These are phyloP conservation scores for Cryptococcus sp. DNA, from an alignment of 1,284 basidiomycete species.

Conservation along the genomic window DNA sequence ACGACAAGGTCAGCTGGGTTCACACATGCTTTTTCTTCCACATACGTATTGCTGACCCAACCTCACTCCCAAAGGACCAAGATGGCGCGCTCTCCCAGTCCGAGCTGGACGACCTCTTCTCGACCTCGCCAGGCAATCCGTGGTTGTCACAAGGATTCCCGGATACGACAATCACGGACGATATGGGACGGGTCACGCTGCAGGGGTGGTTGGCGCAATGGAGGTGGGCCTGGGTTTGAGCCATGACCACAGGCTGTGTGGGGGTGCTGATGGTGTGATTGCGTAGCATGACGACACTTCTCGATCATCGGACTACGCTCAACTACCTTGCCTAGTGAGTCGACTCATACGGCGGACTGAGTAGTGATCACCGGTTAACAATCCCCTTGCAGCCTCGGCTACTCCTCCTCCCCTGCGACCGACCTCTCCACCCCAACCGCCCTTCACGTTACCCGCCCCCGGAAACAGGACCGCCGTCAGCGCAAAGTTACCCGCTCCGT, in stretches of 20 bases:
- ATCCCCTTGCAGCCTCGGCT: constrained; percentile 36
- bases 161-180: constrained; percentile 84
- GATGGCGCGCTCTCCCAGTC: constrained; percentile 83
- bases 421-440: constrained; percentile 63
- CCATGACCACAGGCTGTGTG: background rate
- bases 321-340: constrained; percentile 85
- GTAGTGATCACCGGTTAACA: background rate
- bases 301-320: constrained; percentile 86
- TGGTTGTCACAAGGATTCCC: constrained; percentile 84
- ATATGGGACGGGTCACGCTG: constrained; percentile 83
- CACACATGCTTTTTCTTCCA: background rate
- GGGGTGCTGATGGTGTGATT: background rate
- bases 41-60: background rate
- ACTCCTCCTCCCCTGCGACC: constrained; percentile 49
- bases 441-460: constrained; percentile 72
- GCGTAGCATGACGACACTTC: constrained; percentile 86
- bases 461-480: constrained; percentile 80
- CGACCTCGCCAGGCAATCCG: constrained; percentile 90
- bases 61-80: constrained; percentile 62
- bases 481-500: constrained; percentile 84
- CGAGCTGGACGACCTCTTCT: constrained; percentile 88
- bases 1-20: constrained; percentile 68
- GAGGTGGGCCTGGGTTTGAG: constrained; percentile 61
- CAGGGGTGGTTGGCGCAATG: constrained; percentile 99
- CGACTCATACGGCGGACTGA: constrained; percentile 17